Base-by-base conservation (phyloP, 1,139 yeast genomes). In the Blastobotrys serpentis region DNA sequence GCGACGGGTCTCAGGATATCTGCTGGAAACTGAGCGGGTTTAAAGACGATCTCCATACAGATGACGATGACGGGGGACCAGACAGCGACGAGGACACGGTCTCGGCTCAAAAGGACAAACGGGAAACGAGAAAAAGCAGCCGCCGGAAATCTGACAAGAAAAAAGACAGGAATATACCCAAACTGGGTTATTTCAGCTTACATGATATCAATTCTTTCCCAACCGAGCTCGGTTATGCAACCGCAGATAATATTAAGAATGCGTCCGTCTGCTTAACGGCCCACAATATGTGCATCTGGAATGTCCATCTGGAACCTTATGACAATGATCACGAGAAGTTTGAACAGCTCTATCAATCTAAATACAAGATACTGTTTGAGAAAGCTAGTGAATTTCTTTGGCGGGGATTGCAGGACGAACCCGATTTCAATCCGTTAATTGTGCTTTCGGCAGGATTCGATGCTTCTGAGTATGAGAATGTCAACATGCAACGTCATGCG, bases 1-100 rank as follows among this genome's bases (percentile, higher is more conserved):
- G 96, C n/a, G 96, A 87, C 65, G 96, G 96, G 3, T 79, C 87
- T 4, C 96, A 87, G 61, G 95, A 86, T 65, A 84, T 87, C 22
- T 82, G 94, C 57, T 86, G 92, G 90, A 84, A 82, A 58, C 72
- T 86, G 56, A 86, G 87, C 0, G 86, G 87, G 0, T 76, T 79
- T 56, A 80, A 78, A 49, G 74, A 36, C 14, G 40, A 36, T 19
- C 40, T 18, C 5, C 40, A 36, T 19, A 23, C 40, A 4, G 55
- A 53, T 2, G 50, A 48, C 13, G 47, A 25, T 2, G 49, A 46
- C n/a, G 48, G 19, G 4, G 38, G 42, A 2, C 49, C 40, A 18
- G 41, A 42, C n/a, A 46, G 41, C 13, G 49, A 43, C 21, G 51
- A 25, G n/a, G 38, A 41, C 21, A 41, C 38, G 1, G 21, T 22